Evolutionary conservation across 495 filamentous ascomycete genomes (phyloP).

Genomic region (Penicillium silybi): DNA sequence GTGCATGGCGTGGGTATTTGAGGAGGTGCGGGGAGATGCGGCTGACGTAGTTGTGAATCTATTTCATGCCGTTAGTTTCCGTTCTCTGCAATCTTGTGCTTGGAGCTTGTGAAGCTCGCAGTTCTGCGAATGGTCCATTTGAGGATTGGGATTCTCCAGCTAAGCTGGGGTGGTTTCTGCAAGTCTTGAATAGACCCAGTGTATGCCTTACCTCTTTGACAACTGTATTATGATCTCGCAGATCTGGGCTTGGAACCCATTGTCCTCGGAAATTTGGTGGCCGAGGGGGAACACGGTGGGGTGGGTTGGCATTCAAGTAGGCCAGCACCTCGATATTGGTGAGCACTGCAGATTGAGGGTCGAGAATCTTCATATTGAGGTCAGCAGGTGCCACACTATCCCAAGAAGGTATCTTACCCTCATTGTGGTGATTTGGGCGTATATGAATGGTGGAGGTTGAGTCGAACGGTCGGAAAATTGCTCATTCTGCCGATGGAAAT

Average conservation of each 20-base stretch:
- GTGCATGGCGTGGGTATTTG: constrained; percentile 30
- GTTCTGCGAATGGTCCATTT: neutral
- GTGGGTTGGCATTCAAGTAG: constrained; percentile 50
- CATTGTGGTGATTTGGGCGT: constrained; percentile 21
- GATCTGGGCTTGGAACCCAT: constrained; percentile 42
- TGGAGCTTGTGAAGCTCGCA: neutral
- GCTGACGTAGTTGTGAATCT: constrained; percentile 45
- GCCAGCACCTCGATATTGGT: constrained; percentile 63
- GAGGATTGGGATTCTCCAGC: neutral
- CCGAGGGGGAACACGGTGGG: constrained; percentile 38
- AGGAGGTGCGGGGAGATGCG: constrained; percentile 39
- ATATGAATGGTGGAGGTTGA: neutral
- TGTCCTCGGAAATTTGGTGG: constrained; percentile 33
- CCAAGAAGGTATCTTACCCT: constrained; percentile 17
- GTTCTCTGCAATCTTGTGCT: neutral
- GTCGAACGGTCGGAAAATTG: constrained; percentile 19
- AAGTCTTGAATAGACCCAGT: neutral
- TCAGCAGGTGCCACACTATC: neutral
- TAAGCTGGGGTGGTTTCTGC: neutral
- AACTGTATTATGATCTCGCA: constrained; percentile 48
- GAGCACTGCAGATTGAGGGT: constrained; percentile 58
- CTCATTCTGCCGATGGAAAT: constrained; percentile 21
- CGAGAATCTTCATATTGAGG: constrained; percentile 46
- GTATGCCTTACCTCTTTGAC: constrained; percentile 42
- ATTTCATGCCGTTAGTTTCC: neutral